Percentiles rank a stretch among this genome's conserved stretches.
These are phyloP conservation scores for Vigna mungo DNA, from an alignment of 306 rosid genomes.

Conservation along the genomic window DNA sequence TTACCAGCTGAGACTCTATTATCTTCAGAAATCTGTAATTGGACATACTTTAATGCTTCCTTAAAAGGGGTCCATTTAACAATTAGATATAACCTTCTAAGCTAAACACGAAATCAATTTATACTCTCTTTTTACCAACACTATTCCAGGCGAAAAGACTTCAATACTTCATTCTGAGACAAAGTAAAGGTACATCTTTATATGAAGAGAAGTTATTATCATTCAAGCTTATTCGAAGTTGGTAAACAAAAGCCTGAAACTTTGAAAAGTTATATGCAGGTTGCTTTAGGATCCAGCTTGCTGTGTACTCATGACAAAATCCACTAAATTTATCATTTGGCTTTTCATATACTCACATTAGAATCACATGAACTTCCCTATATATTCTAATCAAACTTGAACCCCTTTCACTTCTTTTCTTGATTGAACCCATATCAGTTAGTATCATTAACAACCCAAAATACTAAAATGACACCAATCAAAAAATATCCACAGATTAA, in stretches of 20 bases:
- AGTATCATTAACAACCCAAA: slow-evolving; percentile 5
- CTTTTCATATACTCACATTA: slow-evolving; percentile 4
- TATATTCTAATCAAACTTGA: not conserved
- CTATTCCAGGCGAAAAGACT: not conserved
- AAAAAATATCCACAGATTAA: not conserved
- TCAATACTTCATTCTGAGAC: not conserved
- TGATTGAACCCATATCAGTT: not conserved
- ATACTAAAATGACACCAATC: not conserved
- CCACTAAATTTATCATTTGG: slow-evolving; percentile 4
- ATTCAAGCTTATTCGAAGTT: not conserved
- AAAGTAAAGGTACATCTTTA: not conserved
- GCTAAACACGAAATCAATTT: not conserved
- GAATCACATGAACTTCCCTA: slow-evolving; percentile 2
- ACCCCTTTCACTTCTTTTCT: not conserved
- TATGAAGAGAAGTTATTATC: not conserved
- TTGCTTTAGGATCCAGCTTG: slow-evolving; percentile 28
- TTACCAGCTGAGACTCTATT: not conserved
- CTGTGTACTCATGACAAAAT: not conserved
- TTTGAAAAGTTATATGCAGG: not conserved
- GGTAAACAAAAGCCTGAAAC: not conserved
- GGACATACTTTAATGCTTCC: not conserved
- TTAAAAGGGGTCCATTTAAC: not conserved
- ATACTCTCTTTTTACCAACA: slow-evolving; percentile 13
- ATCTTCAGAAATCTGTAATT: slow-evolving; percentile 18
- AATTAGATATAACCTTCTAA: slow-evolving; percentile 27